These are phyloP conservation scores for Plasmopara viticola DNA, from an alignment of 352 stramenopile genomes.

Conservation along the genomic window DNA sequence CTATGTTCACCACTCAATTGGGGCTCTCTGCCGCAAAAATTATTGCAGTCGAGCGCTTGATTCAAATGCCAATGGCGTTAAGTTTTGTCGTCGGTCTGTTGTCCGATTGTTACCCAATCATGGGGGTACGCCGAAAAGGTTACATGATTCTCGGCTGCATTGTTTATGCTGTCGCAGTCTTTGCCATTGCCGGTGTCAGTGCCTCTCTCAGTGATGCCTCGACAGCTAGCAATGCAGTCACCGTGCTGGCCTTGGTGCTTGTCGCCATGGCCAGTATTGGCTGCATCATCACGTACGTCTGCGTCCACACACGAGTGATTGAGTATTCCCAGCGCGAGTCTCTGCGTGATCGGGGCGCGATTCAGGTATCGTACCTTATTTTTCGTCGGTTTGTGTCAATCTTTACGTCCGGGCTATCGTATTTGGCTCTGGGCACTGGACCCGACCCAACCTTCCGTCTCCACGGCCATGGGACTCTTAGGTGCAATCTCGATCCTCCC, in stretches of 20 bases:
- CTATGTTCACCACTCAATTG: slow-evolving; percentile 53
- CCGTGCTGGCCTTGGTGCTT: slow-evolving; percentile 35
- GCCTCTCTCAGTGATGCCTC: slow-evolving; percentile 25
- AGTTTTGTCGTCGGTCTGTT: slow-evolving; percentile 87
- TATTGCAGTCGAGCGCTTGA: slow-evolving; percentile 42
- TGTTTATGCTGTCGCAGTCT: slow-evolving; percentile 53
- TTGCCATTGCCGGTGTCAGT: slow-evolving; percentile 49
- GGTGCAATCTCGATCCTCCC: slow-evolving; percentile 48
- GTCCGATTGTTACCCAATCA: slow-evolving; percentile 88
- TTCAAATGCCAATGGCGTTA: slow-evolving; percentile 83
- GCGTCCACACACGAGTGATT: slow-evolving; percentile 55
- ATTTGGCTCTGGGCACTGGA: slow-evolving; percentile 35
- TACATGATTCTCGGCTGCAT: slow-evolving; percentile 87
- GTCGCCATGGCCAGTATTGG: slow-evolving; percentile 43
- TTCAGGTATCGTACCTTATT: slow-evolving; percentile 55
- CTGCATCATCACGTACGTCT: slow-evolving; percentile 63
- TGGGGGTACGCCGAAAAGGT: slow-evolving; percentile 82
- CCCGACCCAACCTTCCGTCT: slow-evolving; percentile 37
- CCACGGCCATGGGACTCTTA: slow-evolving; percentile 38
- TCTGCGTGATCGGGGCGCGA: slow-evolving; percentile 44
- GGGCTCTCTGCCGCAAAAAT: slow-evolving; percentile 35
- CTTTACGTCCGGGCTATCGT: slow-evolving; percentile 46
- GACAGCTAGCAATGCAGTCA: slow-evolving; percentile 25
- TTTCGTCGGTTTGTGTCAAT: slow-evolving; percentile 55
- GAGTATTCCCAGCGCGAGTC: slow-evolving; percentile 58